Percentiles rank a stretch among this genome's conserved stretches.
Conservation (phyloP, 768 basidiomycete genomes). For the Pulveroboletus sp. region DNA sequence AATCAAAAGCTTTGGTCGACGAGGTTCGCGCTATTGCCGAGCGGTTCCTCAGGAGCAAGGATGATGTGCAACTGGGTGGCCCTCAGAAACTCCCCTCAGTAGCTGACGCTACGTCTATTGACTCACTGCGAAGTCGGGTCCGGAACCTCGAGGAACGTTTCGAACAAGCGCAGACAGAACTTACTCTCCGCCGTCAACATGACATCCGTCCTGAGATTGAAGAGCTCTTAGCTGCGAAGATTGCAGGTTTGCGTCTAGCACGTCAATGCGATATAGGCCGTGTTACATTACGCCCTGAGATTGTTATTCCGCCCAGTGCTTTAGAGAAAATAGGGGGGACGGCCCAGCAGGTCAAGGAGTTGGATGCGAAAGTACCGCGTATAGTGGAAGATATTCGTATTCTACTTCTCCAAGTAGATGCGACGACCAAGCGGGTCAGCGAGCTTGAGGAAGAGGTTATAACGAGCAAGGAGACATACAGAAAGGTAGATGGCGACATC, state of each 20-base stretch:
- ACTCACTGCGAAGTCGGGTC: slow-evolving; percentile 16
- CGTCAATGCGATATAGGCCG: slow-evolving; percentile 20
- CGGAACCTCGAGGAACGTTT: slow-evolving; percentile 26
- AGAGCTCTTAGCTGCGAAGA: slow-evolving; percentile 13
- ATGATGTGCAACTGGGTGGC: slow-evolving; percentile 1
- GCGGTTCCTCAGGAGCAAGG: slow-evolving; percentile 14
- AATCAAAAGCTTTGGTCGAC: slow-evolving; percentile 25
- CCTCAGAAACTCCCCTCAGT: not conserved
- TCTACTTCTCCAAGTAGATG: slow-evolving; percentile 23
- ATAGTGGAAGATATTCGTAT: slow-evolving; percentile 23
- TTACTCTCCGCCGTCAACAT: slow-evolving; percentile 23
- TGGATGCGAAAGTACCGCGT: slow-evolving; percentile 23
- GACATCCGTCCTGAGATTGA: slow-evolving; percentile 19
- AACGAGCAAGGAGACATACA: slow-evolving; percentile 9
- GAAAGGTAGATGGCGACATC: slow-evolving; percentile 12
- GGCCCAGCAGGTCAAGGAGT: slow-evolving; percentile 10
- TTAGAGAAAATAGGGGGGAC: slow-evolving; percentile 17
- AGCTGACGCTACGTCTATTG: not conserved
- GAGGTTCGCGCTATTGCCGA: slow-evolving; percentile 22
- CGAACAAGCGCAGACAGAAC: slow-evolving; percentile 27
- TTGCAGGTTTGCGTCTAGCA: slow-evolving; percentile 18
- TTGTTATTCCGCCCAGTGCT: slow-evolving; percentile 18
- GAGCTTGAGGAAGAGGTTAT: slow-evolving; percentile 23
- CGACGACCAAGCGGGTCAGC: slow-evolving; percentile 15
- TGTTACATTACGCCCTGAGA: slow-evolving; percentile 12